A percentile compares a stretch with the other conserved stretches of the same genome.
Evolutionary conservation across 306 rosid genomes (phyloP).

Genomic region (Quercus suber): DNA sequence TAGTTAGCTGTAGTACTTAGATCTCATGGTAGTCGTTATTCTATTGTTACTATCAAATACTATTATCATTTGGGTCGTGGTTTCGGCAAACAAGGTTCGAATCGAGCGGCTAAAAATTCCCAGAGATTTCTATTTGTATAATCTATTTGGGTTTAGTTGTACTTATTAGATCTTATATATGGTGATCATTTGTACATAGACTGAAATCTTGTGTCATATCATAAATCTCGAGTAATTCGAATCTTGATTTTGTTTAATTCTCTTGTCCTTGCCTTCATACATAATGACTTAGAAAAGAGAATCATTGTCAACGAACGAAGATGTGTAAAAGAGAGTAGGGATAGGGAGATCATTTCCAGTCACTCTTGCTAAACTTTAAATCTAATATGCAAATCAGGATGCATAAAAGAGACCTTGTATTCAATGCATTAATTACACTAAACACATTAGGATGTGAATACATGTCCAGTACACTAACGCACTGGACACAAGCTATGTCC

Average conservation of each 20-base stretch:
- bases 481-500: no score
- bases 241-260: background rate
- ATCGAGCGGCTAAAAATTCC: conserved; percentile 8
- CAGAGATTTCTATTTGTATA: background rate
- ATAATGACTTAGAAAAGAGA: background rate
- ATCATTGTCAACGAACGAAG: background rate
- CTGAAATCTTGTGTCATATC: background rate
- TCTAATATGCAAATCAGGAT: background rate
- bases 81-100: conserved; percentile 1
- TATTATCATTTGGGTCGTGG: background rate
- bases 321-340: background rate
- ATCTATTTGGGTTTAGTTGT: background rate
- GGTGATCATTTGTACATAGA: background rate
- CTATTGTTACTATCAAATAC: background rate
- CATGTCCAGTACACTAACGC: no score
- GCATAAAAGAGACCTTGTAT: background rate
- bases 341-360: background rate
- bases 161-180: conserved; percentile 4
- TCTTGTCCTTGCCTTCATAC: no score
- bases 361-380: background rate
- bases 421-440: no score
- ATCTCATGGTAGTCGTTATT: background rate
- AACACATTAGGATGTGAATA: no score
- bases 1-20: background rate
- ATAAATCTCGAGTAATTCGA: conserved; percentile 21